Evolutionary conservation across 106 monocot genomes (phyloP).

Genomic region (Gastrodia elata): DNA sequence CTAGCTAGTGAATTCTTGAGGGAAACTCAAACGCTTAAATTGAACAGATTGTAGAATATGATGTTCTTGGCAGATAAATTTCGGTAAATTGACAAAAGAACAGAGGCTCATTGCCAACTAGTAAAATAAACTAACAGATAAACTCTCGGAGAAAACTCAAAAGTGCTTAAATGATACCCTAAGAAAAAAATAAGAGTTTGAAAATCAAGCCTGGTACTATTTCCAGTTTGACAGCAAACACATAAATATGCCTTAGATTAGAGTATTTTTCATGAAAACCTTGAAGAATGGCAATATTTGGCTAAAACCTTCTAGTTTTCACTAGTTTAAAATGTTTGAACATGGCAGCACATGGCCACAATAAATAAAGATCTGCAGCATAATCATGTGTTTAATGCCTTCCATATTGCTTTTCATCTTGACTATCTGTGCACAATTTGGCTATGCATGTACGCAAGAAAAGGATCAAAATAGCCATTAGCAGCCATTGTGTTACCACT

Average conservation of each 20-base stretch:
- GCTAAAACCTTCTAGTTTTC: not conserved
- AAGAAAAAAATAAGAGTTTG: not conserved
- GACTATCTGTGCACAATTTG: no score
- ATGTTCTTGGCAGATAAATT: not conserved
- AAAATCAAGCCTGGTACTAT: not conserved
- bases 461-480: no score
- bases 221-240: not conserved
- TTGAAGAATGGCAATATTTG: not conserved
- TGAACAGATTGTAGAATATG: not conserved
- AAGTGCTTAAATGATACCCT: not conserved
- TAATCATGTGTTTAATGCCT: no score
- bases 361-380: no score
- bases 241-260: not conserved
- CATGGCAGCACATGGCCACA: not conserved
- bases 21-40: no score
- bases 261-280: not conserved
- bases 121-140: not conserved
- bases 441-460: no score
- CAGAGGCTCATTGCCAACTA: not conserved
- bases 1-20: no score
- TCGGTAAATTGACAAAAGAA: not conserved
- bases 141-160: not conserved
- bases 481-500: no score
- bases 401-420: no score
- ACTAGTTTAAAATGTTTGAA: not conserved